Conservation (phyloP, 1,284 basidiomycete genomes). For the Blastosporella zonata region DNA sequence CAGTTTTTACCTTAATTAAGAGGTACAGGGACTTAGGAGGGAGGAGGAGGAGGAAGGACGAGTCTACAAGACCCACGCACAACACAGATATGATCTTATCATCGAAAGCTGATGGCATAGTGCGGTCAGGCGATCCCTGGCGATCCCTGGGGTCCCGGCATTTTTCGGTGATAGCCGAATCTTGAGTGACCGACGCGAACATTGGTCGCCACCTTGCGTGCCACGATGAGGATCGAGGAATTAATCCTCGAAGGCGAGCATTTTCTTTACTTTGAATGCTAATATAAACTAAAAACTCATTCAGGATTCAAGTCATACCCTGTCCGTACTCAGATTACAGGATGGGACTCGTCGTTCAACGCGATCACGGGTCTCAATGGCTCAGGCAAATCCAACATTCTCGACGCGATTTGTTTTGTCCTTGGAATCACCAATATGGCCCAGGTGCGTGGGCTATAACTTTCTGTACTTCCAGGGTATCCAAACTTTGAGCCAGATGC, state of each 20-base stretch:
- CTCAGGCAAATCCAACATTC: constrained; percentile 94
- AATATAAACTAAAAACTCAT: neutral
- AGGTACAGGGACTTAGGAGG: too few species aligned
- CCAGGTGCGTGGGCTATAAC: constrained; percentile 46
- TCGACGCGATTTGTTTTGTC: constrained; percentile 97
- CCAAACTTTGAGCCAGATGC: constrained; percentile 57
- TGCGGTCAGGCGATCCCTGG: too few species aligned
- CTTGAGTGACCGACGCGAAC: constrained; percentile 14
- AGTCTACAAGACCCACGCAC: neutral
- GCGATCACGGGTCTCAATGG: constrained; percentile 97
- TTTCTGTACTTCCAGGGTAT: neutral
- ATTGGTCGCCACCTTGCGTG: constrained; percentile 4
- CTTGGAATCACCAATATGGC: constrained; percentile 95
- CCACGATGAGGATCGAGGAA: constrained; percentile 76
- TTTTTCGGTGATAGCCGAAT: constrained; percentile 16
- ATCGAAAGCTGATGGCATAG: neutral
- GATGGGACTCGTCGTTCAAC: constrained; percentile 96
- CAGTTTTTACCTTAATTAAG: too few species aligned
- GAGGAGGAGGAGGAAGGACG: too few species aligned
- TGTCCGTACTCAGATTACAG: constrained; percentile 89
- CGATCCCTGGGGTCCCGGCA: constrained; percentile 10
- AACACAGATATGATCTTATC: neutral
- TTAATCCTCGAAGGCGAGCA: constrained; percentile 70
- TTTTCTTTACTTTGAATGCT: neutral
- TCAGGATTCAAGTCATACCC: constrained; percentile 96